These are phyloP conservation scores for Garcia nutans DNA, from an alignment of 345 rosid genomes.

Conservation along the genomic window DNA sequence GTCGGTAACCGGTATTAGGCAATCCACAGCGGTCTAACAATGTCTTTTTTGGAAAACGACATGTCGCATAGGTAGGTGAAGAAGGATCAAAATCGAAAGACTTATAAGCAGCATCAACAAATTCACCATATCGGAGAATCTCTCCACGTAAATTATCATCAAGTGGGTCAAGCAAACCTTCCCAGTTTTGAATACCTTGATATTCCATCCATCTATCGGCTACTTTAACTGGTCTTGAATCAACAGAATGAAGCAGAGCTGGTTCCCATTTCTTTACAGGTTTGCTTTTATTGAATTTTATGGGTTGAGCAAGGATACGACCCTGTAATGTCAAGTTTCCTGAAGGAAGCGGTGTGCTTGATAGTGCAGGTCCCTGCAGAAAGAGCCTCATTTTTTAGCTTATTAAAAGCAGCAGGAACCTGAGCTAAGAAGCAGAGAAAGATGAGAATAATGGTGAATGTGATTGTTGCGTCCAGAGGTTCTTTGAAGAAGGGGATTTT, in stretches of 20 bases:
- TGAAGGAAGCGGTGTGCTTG: constrained; percentile 22
- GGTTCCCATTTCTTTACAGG: constrained; percentile 5
- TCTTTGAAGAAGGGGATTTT: background rate
- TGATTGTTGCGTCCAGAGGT: background rate
- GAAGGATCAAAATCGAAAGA: constrained; percentile 74
- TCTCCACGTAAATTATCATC: constrained; percentile 74
- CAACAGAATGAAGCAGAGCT: constrained; percentile 6
- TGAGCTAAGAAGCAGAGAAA: too few relatives aligned
- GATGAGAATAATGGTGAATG: background rate
- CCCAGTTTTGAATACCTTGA: constrained; percentile 63
- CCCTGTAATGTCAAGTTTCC: background rate
- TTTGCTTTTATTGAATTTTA: constrained; percentile 7
- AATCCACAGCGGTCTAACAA: constrained; percentile 59
- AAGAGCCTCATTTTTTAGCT: constrained; percentile 19
- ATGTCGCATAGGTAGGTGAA: constrained; percentile 58
- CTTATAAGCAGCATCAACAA: constrained; percentile 76
- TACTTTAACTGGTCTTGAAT: constrained; percentile 20
- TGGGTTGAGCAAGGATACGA: constrained; percentile 23
- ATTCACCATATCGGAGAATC: constrained; percentile 79
- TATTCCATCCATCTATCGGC: constrained; percentile 54
- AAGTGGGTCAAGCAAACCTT: constrained; percentile 72
- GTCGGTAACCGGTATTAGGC: constrained; percentile 59
- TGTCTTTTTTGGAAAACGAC: constrained; percentile 52
- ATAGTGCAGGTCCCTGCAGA: constrained; percentile 19
- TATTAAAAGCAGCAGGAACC: background rate